Evolutionary conservation across 805 yeast genomes (phyloP).

Genomic region (Ogataea thermomethanolica): DNA sequence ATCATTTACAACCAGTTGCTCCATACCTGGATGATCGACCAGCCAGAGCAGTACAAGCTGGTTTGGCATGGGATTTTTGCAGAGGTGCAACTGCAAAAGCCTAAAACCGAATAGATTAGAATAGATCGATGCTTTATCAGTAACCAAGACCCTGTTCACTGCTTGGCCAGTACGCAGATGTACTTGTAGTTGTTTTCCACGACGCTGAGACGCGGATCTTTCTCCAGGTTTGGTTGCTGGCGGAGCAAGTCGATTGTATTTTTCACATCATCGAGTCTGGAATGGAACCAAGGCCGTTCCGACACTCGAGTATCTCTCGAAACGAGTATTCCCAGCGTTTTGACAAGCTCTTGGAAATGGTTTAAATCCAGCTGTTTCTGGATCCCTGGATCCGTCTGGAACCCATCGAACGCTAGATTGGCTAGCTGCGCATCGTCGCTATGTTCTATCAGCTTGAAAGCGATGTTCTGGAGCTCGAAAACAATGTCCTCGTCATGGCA

Average conservation of each 20-base stretch:
- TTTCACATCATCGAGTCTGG: conserved; percentile 10
- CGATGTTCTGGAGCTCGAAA: conserved; percentile 6
- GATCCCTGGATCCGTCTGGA: not conserved
- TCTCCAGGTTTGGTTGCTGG: conserved; percentile 3
- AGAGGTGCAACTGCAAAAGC: conserved; percentile 36
- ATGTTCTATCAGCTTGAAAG: conserved; percentile 5
- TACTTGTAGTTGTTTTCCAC: conserved; percentile 19
- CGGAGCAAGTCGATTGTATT: conserved; percentile 5
- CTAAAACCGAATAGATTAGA: conserved; percentile 7
- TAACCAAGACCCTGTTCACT: not conserved
- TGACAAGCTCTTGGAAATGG: conserved; percentile 18
- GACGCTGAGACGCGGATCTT: conserved; percentile 8
- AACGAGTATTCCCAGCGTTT: conserved; percentile 18
- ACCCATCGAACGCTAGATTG: conserved; percentile 7
- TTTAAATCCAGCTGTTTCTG: conserved; percentile 16
- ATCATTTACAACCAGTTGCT: conserved; percentile 75
- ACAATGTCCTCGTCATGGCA: conserved; percentile 1
- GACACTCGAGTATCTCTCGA: conserved; percentile 4
- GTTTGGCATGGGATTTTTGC: conserved; percentile 57
- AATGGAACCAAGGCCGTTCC: conserved; percentile 12
- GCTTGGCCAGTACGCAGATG: conserved; percentile 15
- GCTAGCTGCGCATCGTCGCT: conserved; percentile 1
- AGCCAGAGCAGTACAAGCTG: conserved; percentile 52
- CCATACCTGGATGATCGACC: conserved; percentile 59
- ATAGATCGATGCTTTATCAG: not conserved